A percentile compares a stretch with the other conserved stretches of the same genome.
Conservation (phyloP, 1,139 yeast species). For the Taiozyma sp. region DNA sequence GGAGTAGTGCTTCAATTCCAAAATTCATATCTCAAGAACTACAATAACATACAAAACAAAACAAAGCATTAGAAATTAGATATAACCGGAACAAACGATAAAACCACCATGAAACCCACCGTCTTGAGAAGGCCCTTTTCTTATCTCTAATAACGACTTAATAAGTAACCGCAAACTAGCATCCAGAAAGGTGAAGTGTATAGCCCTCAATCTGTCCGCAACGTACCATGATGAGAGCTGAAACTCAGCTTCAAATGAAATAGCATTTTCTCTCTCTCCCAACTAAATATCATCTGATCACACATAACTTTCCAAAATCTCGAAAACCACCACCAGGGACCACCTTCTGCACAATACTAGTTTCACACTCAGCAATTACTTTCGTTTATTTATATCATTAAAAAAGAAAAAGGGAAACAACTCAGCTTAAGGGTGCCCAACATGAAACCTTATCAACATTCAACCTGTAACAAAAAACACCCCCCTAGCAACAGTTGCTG, state of each 20-base stretch:
- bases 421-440: neutral
- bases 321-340: neutral
- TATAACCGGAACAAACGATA: neutral
- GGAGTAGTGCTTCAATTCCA: neutral
- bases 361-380: neutral
- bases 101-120: neutral
- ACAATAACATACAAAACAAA: neutral
- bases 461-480: neutral
- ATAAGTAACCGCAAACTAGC: neutral
- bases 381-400: neutral
- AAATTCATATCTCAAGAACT: neutral
- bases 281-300: neutral
- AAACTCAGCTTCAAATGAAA: too few relatives aligned
- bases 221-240: neutral
- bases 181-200: neutral
- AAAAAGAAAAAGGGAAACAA: neutral
- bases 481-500: conserved; percentile 63
- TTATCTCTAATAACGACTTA: neutral
- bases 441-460: neutral
- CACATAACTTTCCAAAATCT: neutral
- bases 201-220: neutral
- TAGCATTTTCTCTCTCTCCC: too few relatives aligned
- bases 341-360: neutral
- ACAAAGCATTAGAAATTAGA: neutral
- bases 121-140: neutral